These are phyloP conservation scores for Ophioceras dolichostomum DNA, from an alignment of 2,329 filamentous ascomycete species.

Conservation along the genomic window DNA sequence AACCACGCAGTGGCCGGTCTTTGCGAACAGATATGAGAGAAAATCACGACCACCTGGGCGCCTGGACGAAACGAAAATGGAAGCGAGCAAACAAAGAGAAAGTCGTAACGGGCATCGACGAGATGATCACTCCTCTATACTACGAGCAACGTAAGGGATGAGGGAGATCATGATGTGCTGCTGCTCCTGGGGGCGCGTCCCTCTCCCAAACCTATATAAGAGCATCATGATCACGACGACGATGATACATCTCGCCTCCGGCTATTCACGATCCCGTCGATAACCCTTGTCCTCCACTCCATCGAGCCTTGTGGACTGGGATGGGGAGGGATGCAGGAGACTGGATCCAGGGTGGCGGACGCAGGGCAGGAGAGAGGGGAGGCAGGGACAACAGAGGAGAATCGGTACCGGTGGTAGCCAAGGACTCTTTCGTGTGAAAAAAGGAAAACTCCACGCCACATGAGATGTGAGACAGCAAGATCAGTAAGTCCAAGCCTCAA, in stretches of 20 bases:
- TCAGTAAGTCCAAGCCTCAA: no score
- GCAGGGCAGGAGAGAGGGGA: no score
- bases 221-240: not conserved
- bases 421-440: no score
- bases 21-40: slow-evolving; percentile 5
- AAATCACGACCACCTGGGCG: slow-evolving; percentile 13
- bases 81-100: slow-evolving; percentile 3
- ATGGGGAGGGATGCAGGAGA: no score
- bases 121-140: not conserved
- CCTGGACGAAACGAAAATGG: slow-evolving; percentile 3
- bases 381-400: no score
- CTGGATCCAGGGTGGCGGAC: no score
- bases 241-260: not conserved
- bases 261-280: not conserved
- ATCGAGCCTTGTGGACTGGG: no score
- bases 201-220: not conserved
- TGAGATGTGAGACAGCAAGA: no score
- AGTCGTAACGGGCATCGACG: slow-evolving; percentile 3
- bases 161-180: not conserved
- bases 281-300: no score
- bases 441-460: no score
- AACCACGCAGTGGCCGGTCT: slow-evolving; percentile 6
- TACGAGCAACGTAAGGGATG: not conserved
- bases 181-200: no score
- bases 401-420: no score